Evolutionary conservation across 2,329 filamentous ascomycete genomes (phyloP).

Genomic region (Calonectria fujianensis): DNA sequence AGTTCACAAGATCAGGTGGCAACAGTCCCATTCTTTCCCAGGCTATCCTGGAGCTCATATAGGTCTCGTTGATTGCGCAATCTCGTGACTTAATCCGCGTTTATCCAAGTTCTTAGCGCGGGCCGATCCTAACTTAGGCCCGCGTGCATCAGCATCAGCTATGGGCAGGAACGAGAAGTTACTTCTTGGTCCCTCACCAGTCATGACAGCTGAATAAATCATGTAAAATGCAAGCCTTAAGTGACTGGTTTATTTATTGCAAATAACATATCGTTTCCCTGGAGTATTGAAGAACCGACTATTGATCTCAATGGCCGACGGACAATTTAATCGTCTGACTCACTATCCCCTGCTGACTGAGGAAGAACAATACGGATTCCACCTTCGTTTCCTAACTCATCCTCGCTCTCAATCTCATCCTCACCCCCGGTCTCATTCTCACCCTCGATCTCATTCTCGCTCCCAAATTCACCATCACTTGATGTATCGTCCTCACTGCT

Average conservation of each 20-base stretch:
- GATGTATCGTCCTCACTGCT: no score
- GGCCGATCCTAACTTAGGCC: neutral
- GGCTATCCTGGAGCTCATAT: neutral
- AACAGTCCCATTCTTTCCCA: neutral
- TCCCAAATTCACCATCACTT: no score
- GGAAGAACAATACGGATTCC: no score
- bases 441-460: no score
- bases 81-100: neutral
- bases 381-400: no score
- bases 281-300: no score
- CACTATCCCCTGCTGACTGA: no score
- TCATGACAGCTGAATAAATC: neutral
- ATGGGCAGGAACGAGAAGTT: neutral
- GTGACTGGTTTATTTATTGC: neutral
- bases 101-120: neutral
- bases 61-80: neutral
- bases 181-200: neutral
- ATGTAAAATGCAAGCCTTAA: neutral
- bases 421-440: no score
- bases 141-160: neutral
- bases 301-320: no score
- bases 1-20: neutral
- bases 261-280: no score
- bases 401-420: no score
- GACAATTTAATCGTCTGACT: no score